A percentile compares a stretch with the other conserved stretches of the same genome.
These are phyloP conservation scores for Diaporthe sp. DNA, from an alignment of 2,329 filamentous ascomycete genomes.

Conservation along the genomic window DNA sequence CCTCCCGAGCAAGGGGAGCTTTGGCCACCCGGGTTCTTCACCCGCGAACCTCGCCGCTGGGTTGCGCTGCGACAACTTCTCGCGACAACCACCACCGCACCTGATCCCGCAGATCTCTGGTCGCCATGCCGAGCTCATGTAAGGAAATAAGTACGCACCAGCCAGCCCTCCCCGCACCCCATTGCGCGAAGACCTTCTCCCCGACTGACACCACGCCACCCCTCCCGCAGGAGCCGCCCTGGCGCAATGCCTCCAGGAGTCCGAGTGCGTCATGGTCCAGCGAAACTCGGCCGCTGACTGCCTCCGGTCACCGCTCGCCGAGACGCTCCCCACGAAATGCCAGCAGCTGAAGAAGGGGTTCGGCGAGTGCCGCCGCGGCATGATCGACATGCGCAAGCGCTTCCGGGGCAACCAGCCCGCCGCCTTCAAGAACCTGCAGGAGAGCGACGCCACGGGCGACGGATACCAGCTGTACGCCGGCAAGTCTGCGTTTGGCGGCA, in stretches of 20 bases:
- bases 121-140: conserved; percentile 91
- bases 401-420: conserved; percentile 95
- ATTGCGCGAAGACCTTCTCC: conserved; percentile 23
- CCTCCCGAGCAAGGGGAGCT: neutral
- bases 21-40: conserved; percentile 17
- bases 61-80: neutral
- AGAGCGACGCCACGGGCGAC: conserved; percentile 69
- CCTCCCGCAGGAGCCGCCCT: conserved; percentile 82
- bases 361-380: conserved; percentile 93
- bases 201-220: conserved; percentile 33
- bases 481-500: conserved; percentile 75
- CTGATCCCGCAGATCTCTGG: neutral
- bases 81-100: conserved; percentile 2
- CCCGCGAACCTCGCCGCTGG: neutral
- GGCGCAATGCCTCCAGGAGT: conserved; percentile 94
- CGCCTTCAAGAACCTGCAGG: conserved; percentile 71
- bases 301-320: conserved; percentile 83
- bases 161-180: conserved; percentile 17
- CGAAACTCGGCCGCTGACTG: conserved; percentile 90
- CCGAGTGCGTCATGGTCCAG: conserved; percentile 95
- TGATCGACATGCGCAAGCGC: conserved; percentile 99
- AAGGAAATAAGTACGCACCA: conserved; percentile 88
- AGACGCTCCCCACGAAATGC: conserved; percentile 87
- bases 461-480: conserved; percentile 85
- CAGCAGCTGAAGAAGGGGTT: conserved; percentile 94